Base-by-base conservation (phyloP, 1,139 yeast species). In the Pichia inconspicua region DNA sequence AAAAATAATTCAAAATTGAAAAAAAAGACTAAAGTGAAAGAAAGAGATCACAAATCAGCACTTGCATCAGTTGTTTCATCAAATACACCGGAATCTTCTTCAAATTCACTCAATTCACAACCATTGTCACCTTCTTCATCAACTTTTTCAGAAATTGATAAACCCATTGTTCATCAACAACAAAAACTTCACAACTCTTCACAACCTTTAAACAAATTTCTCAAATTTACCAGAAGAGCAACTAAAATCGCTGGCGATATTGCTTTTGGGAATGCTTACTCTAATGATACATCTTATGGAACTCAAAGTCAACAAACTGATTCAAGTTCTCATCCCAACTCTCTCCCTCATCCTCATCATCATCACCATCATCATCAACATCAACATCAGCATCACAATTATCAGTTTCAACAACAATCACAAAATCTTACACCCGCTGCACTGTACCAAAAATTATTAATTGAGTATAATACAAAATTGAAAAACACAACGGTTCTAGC, bases 191-290 rank as follows among this genome's bases (percentile, higher is more conserved):
- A 30, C 12, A 30, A 30, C 5, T 30, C 34, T 12, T 15, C 14
- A 30, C 34, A 11, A 30, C 34, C 14, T 11, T 14, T 30, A 4
- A 46, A 31, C 14, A 51, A 46, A 15, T 40, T 60, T 4, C 31
- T 53, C 25, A 56, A 47, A 22, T 48, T 59, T 25, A 56, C 61
- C 14, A 55, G 54, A 30, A 61, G 50, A 44, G 66, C 64, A 3
- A 50, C 60, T 2, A 50, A 53, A 31, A 17, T 62, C 6, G 65
- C 62, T 1, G 62, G 63, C 9, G 65, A 62, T 43, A 46, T 62
- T 10, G 65, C 64, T 2, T 59, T 62, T 47, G 66, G 66, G 4
- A 47, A 55, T 10, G 51, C 62, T 4, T 25, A 19, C 5, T n/a
- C 25, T 11, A 41, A 43, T 6, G 12, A 4, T 3, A 6, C 11